Conservation (phyloP, 163 green algal species). For the Prototheca wickerhamii region DNA sequence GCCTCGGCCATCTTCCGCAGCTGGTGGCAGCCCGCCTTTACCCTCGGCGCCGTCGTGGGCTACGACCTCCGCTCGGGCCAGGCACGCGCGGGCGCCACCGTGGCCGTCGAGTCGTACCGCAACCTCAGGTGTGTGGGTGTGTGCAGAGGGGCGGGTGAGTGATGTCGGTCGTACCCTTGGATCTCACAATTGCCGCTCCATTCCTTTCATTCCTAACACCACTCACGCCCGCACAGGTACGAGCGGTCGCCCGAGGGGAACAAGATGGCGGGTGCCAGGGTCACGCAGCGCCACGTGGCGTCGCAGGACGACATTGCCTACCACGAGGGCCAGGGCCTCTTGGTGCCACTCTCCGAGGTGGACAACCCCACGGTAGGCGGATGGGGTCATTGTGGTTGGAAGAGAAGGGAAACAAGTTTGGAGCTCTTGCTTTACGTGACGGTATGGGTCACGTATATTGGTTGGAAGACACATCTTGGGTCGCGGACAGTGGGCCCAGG, state of each 20-base stretch:
- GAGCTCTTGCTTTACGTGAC: no score
- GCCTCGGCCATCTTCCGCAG: constrained; percentile 32
- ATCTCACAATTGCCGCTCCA: neutral
- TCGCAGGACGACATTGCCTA: constrained; percentile 40
- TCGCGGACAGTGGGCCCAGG: no score
- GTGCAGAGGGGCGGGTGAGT: no score
- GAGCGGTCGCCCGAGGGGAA: constrained; percentile 27
- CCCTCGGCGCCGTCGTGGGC: constrained; percentile 9
- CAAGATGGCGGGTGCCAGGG: constrained; percentile 17
- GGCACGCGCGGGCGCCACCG: constrained; percentile 21
- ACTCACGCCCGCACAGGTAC: constrained; percentile 25
- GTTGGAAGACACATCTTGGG: no score
- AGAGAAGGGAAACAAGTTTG: no score
- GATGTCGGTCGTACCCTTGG: no score
- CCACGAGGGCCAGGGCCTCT: constrained; percentile 29
- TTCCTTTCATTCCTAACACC: neutral
- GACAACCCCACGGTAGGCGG: constrained; percentile 22
- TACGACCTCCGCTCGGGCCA: constrained; percentile 15
- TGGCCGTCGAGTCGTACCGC: constrained; percentile 35
- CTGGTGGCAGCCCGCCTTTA: constrained; percentile 49
- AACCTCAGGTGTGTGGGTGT: constrained; percentile 31
- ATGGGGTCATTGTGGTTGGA: no score
- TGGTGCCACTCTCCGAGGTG: constrained; percentile 27
- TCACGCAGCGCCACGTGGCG: constrained; percentile 47
- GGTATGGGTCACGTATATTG: no score